phyloP scores from a whole-genome alignment of 2,329 filamentous ascomycete species.

The Whalleya microplaca region DNA sequence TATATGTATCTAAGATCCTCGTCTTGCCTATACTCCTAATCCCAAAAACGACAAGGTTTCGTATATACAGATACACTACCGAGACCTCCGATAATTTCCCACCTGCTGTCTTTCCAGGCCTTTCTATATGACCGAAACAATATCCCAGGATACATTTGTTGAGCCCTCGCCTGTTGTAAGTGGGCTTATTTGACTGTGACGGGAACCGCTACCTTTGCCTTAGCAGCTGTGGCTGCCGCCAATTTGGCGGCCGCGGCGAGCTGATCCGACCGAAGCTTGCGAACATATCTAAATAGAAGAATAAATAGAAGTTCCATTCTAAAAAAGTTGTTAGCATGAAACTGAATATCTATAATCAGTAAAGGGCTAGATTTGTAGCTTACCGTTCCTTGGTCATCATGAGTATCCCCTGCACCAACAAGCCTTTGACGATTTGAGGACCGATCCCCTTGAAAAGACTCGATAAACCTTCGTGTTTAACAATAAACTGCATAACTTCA shows the following conservation, averaged over 20 bases:
- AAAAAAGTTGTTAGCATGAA: slow-evolving; percentile 16
- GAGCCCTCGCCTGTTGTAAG: not conserved
- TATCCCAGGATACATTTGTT: not conserved
- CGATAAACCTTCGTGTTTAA: slow-evolving; percentile 80
- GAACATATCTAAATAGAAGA: slow-evolving; percentile 80
- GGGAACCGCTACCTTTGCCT: slow-evolving; percentile 50
- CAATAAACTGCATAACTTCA: slow-evolving; percentile 94
- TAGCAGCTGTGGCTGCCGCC: slow-evolving; percentile 54
- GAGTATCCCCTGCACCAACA: slow-evolving; percentile 90
- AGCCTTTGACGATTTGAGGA: slow-evolving; percentile 89
- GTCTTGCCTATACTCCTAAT: slow-evolving; percentile 15
- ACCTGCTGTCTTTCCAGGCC: not conserved
- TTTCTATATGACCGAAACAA: not conserved
- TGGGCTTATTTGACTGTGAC: slow-evolving; percentile 44
- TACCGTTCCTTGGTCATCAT: slow-evolving; percentile 99
- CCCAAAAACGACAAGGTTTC: slow-evolving; percentile 3
- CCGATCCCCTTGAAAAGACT: slow-evolving; percentile 97
- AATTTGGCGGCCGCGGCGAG: slow-evolving; percentile 68
- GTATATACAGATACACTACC: slow-evolving; percentile 12
- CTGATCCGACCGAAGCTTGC: slow-evolving; percentile 69
- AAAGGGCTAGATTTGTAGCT: slow-evolving; percentile 28
- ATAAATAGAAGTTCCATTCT: slow-evolving; percentile 90
- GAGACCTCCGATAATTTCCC: not conserved
- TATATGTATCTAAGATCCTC: too few species aligned
- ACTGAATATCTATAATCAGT: not conserved